Evolutionary conservation across 306 rosid species (phyloP).

Genomic region (Dryas drummondii): DNA sequence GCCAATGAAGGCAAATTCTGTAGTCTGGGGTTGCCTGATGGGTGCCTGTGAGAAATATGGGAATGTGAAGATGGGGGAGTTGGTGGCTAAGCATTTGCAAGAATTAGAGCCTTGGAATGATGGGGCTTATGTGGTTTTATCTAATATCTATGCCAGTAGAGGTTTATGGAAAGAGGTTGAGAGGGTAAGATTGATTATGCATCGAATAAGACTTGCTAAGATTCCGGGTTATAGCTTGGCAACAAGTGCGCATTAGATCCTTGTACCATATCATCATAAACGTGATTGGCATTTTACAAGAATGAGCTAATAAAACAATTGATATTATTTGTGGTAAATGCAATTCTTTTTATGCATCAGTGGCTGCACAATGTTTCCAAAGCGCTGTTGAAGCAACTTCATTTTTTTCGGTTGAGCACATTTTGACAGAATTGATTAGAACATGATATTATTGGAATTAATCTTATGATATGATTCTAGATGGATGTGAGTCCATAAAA

Average conservation of each 20-base stretch:
- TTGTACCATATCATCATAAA: not conserved
- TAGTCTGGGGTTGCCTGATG: conserved; percentile 75
- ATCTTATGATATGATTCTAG: no score
- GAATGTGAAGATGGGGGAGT: conserved; percentile 71
- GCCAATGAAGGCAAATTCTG: conserved; percentile 74
- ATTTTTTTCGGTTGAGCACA: not conserved
- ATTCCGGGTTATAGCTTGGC: conserved; percentile 73
- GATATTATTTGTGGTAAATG: not conserved
- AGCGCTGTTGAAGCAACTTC: not conserved
- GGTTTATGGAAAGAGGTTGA: conserved; percentile 77
- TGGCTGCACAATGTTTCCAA: not conserved
- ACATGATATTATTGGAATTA: no score
- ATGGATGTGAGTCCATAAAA: no score
- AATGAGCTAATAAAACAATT: not conserved
- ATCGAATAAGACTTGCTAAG: conserved; percentile 50
- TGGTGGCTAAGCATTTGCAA: conserved; percentile 72
- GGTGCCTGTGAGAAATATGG: conserved; percentile 82
- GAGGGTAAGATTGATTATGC: conserved; percentile 54
- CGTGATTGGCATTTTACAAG: not conserved
- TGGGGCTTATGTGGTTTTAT: conserved; percentile 68
- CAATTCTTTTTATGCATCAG: not conserved
- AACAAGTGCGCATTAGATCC: conserved; percentile 38
- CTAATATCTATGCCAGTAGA: conserved; percentile 63
- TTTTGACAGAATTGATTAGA: no score
- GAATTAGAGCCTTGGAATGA: conserved; percentile 76